Evolutionary conservation across 208 protist genomes (phyloP), one percentile per base, ranked within the genome.

Genomic region (Spongospora subterranea): DNA sequence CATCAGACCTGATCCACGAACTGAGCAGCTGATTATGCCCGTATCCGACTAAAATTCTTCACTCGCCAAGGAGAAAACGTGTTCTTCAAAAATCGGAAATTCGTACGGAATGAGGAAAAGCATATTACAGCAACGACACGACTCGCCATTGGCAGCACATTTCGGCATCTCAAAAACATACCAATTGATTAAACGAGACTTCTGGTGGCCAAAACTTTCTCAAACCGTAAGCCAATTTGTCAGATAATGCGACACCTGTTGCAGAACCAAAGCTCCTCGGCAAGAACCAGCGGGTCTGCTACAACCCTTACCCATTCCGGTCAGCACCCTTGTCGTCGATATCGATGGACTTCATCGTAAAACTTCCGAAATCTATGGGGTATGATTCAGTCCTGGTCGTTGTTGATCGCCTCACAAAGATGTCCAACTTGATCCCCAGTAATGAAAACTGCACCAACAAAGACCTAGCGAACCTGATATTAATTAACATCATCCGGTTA

Each of bases 181-280:
- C 13, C 17, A 82, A 20, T 43, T 82, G 35, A 60, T 35, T 39
- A 20, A 6, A 6, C 6, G 71, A 35, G 71, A 82, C 35, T 82
- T 82, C n/a, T 82, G 71, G 71, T 82, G 71, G 71, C 71, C 71
- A 6, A n/a, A n/a, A 35, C 71, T 82, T 43, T n/a, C 17, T n/a
- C 35, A 35, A 6, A 45, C 6, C 71, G 71, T 82, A 20, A 35
- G 11, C 35, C 17, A 82, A 20, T 82, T 45, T n/a, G 40, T 82
- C 71, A 6, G 40, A 6, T 82, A 6, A 20, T 82, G 71, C n/a
- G 71, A 82, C 6, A 24, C 24, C 6, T 60, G 50, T 60, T 24
- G 50, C 6, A 6, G 50, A 6, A 29, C 50, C 24, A 60, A 60
- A 24, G 24, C 50, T 24, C 24, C 50, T 24, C 6, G 24, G 35